Percentiles rank a stretch among this genome's conserved stretches.
Evolutionary conservation across 192 early-diverging fungal species (phyloP).

Genomic region (Phlyctochytrium arcticum): DNA sequence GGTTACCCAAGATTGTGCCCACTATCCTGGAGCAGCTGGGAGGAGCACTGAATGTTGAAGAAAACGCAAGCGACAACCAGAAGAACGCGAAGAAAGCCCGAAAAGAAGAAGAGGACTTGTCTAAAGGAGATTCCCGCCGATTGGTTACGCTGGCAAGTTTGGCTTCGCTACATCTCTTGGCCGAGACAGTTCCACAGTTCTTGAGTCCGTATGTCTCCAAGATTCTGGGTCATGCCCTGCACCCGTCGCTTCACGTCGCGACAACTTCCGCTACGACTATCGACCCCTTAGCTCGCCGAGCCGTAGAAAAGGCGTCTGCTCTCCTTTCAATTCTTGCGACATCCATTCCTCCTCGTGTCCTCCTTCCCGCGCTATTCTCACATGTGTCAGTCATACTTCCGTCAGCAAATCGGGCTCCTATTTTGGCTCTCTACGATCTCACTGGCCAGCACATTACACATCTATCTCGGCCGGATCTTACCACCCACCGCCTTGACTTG

Average conservation of each 20-base stretch:
- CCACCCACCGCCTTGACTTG: conserved; percentile 70
- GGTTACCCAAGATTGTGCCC: conserved; percentile 81
- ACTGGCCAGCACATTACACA: conserved; percentile 59
- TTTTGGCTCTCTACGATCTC: conserved; percentile 65
- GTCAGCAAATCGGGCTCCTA: conserved; percentile 32
- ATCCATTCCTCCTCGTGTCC: conserved; percentile 58
- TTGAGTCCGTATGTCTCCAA: conserved; percentile 66
- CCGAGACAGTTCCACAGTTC: conserved; percentile 69
- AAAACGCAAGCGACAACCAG: too few species aligned
- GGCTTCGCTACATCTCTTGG: conserved; percentile 42
- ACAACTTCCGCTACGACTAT: too few species aligned
- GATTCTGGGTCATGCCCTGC: conserved; percentile 53
- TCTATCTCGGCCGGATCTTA: conserved; percentile 61
- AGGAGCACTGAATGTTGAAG: conserved; percentile 11
- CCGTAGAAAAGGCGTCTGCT: conserved; percentile 27
- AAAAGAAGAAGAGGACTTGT: too few species aligned
- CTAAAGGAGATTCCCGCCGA: too few species aligned
- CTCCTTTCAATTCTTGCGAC: conserved; percentile 49
- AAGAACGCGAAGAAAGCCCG: too few species aligned
- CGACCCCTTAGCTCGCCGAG: not conserved
- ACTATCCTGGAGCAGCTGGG: conserved; percentile 49
- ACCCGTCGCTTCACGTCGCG: conserved; percentile 29
- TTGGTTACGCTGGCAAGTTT: conserved; percentile 49
- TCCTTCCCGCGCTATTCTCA: conserved; percentile 61
- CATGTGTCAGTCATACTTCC: conserved; percentile 36